phyloP scores from a whole-genome alignment of 371 early-diverging fungal genomes.

The Dinochytrium kinnereticum region DNA sequence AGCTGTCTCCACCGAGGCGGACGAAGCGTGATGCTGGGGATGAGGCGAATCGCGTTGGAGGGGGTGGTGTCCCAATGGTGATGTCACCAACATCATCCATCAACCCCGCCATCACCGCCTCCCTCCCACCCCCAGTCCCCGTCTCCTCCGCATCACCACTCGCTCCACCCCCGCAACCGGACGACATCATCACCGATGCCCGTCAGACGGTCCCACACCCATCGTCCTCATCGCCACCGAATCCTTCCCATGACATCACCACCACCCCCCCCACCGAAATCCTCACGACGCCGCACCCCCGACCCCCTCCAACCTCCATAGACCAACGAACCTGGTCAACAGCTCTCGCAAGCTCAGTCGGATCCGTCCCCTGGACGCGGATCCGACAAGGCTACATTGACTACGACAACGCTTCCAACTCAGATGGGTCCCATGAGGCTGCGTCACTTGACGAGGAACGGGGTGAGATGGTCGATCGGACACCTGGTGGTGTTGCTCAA shows the following conservation, averaged over 20 bases:
- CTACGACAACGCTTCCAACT: not conserved
- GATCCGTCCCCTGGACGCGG: constrained; percentile 7
- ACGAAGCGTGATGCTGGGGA: not conserved
- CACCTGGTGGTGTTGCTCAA: not conserved
- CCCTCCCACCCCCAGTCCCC: too few relatives aligned
- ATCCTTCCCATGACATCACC: not conserved
- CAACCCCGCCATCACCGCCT: too few relatives aligned
- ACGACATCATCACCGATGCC: not conserved
- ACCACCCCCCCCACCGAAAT: not conserved
- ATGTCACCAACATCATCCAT: not conserved
- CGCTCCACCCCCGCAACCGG: not conserved
- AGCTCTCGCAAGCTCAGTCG: not conserved
- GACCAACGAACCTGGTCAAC: constrained; percentile 8
- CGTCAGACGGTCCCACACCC: not conserved
- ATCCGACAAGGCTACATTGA: not conserved
- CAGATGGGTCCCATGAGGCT: not conserved
- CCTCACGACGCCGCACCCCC: not conserved
- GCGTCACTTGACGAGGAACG: not conserved
- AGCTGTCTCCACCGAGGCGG: not conserved
- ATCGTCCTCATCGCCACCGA: not conserved
- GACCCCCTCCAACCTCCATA: not conserved
- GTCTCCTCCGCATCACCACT: not conserved
- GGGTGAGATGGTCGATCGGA: not conserved
- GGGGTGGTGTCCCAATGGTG: too few relatives aligned
- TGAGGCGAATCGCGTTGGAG: too few relatives aligned